Base-by-base conservation (phyloP, 768 basidiomycete genomes). In the Favolaschia claudopus region DNA sequence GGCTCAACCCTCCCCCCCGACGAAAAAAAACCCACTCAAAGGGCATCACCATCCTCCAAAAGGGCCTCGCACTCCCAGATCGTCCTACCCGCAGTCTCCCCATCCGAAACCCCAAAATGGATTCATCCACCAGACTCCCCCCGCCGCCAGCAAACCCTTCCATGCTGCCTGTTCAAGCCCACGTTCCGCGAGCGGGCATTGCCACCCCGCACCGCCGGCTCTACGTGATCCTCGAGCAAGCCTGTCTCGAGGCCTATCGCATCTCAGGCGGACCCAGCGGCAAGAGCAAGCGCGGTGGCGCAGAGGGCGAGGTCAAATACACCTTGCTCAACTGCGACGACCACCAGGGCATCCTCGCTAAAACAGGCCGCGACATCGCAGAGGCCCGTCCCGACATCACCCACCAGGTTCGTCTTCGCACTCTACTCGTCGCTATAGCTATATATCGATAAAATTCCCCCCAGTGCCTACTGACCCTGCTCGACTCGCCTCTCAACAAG, bases 351-450 rank as follows among this genome's bases (percentile, higher is more conserved):
- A 97, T 99, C 66, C 81, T 99, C 61, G 96, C 97, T 5, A 99
- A 97, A 76, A 97, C 95, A 0, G 95, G 95, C 15, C 85, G 96
- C 71, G 97, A 99, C 76, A 99, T 99, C 60, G 97, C 97, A 15
- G 96, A 99, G 76, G 97, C 97, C n/a, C 81, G 97, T 63, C 97
- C 97, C 2, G 97, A 99, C 76, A 99, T 99, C 69, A 99, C 97
- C 0, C 97, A 99, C 72, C 97, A 98, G 86, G 95, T 94, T 57
- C 47, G 83, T 72, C 25, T 46, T 29, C n/a, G n/a, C n/a, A n/a
- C n/a, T n/a, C n/a, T 42, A 28, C 47, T 51, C 15, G 27, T n/a
- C 54, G 63, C 37, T 8, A 34, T 58, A 65, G 39, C 37, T 14
- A 25, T 19, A 22, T 22, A 29, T 5, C 20, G n/a, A n/a, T n/a